phyloP scores from a whole-genome alignment of 2,329 filamentous ascomycete species.

The Aphanoascus verrucosus region DNA sequence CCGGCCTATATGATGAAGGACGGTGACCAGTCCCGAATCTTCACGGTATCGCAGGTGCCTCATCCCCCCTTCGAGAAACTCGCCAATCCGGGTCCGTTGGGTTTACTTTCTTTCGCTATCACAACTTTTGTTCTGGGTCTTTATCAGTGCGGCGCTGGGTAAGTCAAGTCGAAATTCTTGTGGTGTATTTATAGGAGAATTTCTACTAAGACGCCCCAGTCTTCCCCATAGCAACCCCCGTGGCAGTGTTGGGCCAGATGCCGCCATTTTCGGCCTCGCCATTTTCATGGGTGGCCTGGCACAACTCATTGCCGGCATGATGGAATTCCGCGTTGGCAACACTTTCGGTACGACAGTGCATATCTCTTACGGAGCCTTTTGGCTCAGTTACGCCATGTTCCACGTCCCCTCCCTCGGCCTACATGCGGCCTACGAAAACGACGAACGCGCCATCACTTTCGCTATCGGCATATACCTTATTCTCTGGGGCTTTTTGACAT shows the following conservation, averaged over 20 bases:
- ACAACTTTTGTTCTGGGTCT: conserved; percentile 52
- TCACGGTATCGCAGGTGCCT: conserved; percentile 12
- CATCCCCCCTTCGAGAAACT: conserved; percentile 12
- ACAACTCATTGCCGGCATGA: conserved; percentile 23
- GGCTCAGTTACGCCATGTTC: conserved; percentile 51
- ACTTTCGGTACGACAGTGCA: conserved; percentile 53
- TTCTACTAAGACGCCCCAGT: conserved; percentile 12
- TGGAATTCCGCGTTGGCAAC: conserved; percentile 46
- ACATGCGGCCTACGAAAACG: conserved; percentile 34
- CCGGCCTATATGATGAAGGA: not conserved
- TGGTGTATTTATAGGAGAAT: not conserved
- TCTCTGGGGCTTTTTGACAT: conserved; percentile 50
- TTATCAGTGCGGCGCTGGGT: conserved; percentile 41
- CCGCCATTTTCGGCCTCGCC: conserved; percentile 22
- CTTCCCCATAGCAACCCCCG: conserved; percentile 20
- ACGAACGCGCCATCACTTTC: conserved; percentile 35
- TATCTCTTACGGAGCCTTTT: conserved; percentile 52
- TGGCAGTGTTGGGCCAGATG: conserved; percentile 18
- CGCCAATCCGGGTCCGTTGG: conserved; percentile 51
- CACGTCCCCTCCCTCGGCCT: conserved; percentile 45
- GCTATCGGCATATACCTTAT: conserved; percentile 50
- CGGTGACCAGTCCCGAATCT: not conserved
- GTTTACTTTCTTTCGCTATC: conserved; percentile 53
- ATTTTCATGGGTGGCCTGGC: conserved; percentile 24
- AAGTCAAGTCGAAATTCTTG: conserved; percentile 22